Conservation (phyloP, 2,329 filamentous ascomycete species). For the Tolypocladium cylindrosporum region DNA sequence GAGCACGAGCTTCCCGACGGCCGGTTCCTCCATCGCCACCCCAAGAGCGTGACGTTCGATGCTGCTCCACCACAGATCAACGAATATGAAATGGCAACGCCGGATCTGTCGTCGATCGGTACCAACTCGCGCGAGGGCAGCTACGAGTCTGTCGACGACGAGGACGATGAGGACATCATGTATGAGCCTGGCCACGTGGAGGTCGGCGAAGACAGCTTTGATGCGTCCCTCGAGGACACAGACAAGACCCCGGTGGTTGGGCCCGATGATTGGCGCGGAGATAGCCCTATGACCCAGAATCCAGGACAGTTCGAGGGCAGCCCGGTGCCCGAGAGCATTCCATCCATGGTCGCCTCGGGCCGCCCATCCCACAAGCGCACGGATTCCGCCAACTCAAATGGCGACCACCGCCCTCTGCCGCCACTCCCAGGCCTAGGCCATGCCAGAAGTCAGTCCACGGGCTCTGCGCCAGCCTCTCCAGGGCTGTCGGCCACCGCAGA, state of each 20-base stretch:
- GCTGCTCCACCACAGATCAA: constrained; percentile 88
- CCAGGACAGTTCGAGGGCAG: constrained; percentile 51
- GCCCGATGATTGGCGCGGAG: constrained; percentile 88
- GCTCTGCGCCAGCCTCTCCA: constrained; percentile 45
- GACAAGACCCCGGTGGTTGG: constrained; percentile 97
- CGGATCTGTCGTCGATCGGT: constrained; percentile 84
- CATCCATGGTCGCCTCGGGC: constrained; percentile 28
- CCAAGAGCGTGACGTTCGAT: constrained; percentile 97
- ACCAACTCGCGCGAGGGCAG: constrained; percentile 88
- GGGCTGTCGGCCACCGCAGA: constrained; percentile 65
- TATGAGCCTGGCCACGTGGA: constrained; percentile 42
- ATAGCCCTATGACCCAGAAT: constrained; percentile 37
- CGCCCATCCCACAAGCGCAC: constrained; percentile 52
- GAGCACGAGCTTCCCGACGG: constrained; percentile 52
- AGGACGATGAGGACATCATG: constrained; percentile 53
- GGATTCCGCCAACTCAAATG: constrained; percentile 67
- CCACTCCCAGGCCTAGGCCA: constrained; percentile 61
- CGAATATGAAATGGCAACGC: constrained; percentile 96
- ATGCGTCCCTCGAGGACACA: constrained; percentile 88
- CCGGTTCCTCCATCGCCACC: constrained; percentile 65
- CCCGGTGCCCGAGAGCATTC: constrained; percentile 50
- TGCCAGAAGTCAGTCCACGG: constrained; percentile 26
- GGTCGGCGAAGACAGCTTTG: constrained; percentile 74
- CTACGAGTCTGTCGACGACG: constrained; percentile 74
- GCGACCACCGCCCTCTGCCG: constrained; percentile 75